Conservation (phyloP, 2,329 filamentous ascomycete genomes). For the Clarireedia monteithiana region DNA sequence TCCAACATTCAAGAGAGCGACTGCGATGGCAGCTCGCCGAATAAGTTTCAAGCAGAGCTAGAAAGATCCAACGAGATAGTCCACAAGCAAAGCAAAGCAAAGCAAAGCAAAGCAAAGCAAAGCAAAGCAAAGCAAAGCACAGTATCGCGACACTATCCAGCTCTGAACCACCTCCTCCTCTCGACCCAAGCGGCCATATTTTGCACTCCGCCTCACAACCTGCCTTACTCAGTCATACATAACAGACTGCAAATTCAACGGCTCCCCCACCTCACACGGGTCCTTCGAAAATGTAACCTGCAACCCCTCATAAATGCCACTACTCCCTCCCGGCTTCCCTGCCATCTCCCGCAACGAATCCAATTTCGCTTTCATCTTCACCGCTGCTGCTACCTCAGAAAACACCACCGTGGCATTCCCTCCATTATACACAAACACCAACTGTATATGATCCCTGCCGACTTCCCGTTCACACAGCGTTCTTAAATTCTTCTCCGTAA, state of each 20-base stretch:
- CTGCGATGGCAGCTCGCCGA: too few relatives aligned
- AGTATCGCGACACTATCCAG: not conserved
- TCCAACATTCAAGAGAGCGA: not conserved
- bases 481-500: constrained; percentile 17
- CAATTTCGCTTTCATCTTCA: constrained; percentile 22
- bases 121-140: too few relatives aligned
- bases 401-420: constrained; percentile 29
- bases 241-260: constrained; percentile 4
- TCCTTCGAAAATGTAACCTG: constrained; percentile 11
- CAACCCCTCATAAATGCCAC: constrained; percentile 2
- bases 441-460: constrained; percentile 20
- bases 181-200: not conserved
- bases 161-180: not conserved
- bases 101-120: too few relatives aligned
- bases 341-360: constrained; percentile 14
- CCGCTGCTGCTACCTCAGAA: constrained; percentile 20
- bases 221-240: constrained; percentile 1
- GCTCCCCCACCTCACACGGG: constrained; percentile 7
- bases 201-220: not conserved
- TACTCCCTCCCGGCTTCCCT: not conserved
- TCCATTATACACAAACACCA: constrained; percentile 24
- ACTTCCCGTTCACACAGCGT: constrained; percentile 21
- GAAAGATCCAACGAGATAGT: too few relatives aligned
- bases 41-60: too few relatives aligned
- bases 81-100: too few relatives aligned